These are phyloP conservation scores for Yamadazyma nakazawae DNA, from an alignment of 805 yeast genomes.

Conservation along the genomic window DNA sequence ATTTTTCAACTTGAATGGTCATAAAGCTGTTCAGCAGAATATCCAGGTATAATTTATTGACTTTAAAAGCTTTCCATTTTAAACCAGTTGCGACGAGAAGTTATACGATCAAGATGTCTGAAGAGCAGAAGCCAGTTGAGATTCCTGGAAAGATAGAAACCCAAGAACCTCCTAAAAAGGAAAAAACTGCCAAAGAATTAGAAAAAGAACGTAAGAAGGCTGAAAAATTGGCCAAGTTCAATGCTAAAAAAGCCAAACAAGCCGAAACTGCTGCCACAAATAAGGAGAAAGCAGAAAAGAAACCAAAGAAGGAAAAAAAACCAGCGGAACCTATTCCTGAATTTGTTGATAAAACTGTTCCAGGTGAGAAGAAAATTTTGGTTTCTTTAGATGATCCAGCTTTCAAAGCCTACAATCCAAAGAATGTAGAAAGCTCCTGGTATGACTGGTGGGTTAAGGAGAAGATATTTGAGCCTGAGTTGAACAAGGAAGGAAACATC, in stretches of 20 bases:
- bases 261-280: constrained; percentile 41
- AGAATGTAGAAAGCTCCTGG: constrained; percentile 94
- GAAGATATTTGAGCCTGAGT: constrained; percentile 86
- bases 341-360: constrained; percentile 75
- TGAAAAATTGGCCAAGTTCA: constrained; percentile 80
- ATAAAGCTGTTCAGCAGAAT: constrained; percentile 10
- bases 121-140: constrained; percentile 3
- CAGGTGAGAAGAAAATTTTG: constrained; percentile 88
- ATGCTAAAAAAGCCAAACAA: constrained; percentile 72
- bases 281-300: constrained; percentile 45
- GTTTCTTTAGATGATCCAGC: constrained; percentile 89
- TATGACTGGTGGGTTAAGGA: constrained; percentile 94
- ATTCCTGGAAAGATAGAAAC: background rate
- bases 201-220: constrained; percentile 88
- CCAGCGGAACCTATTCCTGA: constrained; percentile 75
- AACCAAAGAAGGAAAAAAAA: constrained; percentile 68
- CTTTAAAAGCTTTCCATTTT: constrained; percentile 5
- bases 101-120: constrained; percentile 2
- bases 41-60: constrained; percentile 7
- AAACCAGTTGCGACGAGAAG: background rate
- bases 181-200: constrained; percentile 73
- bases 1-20: constrained; percentile 10
- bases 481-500: constrained; percentile 65
- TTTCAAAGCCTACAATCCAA: constrained; percentile 89
- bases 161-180: constrained; percentile 30